Evolutionary conservation across 2,329 filamentous ascomycete genomes (phyloP).

Genomic region (Neofusicoccum kwambonambiense): DNA sequence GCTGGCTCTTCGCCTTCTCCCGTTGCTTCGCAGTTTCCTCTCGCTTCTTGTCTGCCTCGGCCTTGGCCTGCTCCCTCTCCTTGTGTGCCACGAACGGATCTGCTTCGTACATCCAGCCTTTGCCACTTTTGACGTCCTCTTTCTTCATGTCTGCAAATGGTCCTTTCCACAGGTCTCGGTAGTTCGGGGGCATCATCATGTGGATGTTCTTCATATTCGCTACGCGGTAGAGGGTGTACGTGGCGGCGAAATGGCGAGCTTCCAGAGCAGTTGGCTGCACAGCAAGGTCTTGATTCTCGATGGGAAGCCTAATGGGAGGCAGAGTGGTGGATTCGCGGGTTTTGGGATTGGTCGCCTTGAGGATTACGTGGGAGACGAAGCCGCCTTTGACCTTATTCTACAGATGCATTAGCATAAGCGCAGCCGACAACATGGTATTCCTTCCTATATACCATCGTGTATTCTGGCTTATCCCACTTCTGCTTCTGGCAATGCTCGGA

Average conservation of each 20-base stretch:
- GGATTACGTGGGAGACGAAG: constrained; percentile 76
- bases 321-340: constrained; percentile 74
- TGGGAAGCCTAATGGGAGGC: constrained; percentile 78
- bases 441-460: constrained; percentile 64
- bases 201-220: constrained; percentile 96
- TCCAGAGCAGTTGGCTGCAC: constrained; percentile 78
- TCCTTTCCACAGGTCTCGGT: constrained; percentile 85
- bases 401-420: constrained; percentile 17
- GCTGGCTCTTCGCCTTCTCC: constrained; percentile 51
- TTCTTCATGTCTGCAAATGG: constrained; percentile 81
- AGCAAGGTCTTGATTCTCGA: constrained; percentile 72
- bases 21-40: constrained; percentile 64
- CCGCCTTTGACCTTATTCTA: constrained; percentile 68
- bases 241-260: constrained; percentile 88
- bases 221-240: constrained; percentile 86
- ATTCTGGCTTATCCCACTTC: constrained; percentile 92
- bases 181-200: constrained; percentile 88
- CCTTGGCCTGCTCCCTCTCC: constrained; percentile 76
- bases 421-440: neutral
- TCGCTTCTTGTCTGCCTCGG: constrained; percentile 73
- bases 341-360: constrained; percentile 73
- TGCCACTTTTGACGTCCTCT: constrained; percentile 72
- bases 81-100: constrained; percentile 84
- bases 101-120: constrained; percentile 88
- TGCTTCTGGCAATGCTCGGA: constrained; percentile 95